Base-by-base conservation (phyloP, 179 eudicot genomes). In the Silene noctiflora region DNA sequence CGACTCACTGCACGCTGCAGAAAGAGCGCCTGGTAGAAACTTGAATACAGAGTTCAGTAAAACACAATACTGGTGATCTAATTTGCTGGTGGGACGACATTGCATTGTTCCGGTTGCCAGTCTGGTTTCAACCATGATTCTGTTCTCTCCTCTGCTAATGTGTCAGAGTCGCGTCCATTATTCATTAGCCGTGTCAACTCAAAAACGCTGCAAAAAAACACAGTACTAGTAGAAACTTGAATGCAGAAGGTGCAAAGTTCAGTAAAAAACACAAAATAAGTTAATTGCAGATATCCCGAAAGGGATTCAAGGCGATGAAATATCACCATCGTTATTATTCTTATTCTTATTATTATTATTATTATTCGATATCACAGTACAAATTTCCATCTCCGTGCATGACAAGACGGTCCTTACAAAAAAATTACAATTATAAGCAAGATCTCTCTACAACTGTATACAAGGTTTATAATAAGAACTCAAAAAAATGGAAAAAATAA, bases 401-500 rank as follows among this genome's bases (percentile, higher is more conserved):
- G 74, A 70, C 8, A 24, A 35, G 53, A 77, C 53, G n/a, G 71
- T 48, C 73, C 77, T 74, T 56, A 74, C 67, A 72, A 14, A 71
- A 56, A 22, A 17, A 20, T 46, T 77, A 44, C 59, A 66, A 62
- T 46, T 29, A 67, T 66, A 62, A 71, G 60, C 61, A 55, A 72
- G 72, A 29, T 63, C 72, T 59, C 77, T 67, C 63, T 78, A 78
- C 77, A 78, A 73, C 24, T 44, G 73, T 25, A 71, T 72, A 71
- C 75, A 71, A 31, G 13, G 20, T 25, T 71, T 53, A 16, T 71
- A 71, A 71, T 71, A 71, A 71, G 42, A 71, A 71, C 62, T 51
- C 74, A 25, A 59, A 51, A 71, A 71, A 71, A 51, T 51, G 62
- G 24, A 24, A 21, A 31, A 29, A 35, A 31, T 31, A 16, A 22